Percentiles rank a stretch among this genome's conserved stretches.
These are phyloP conservation scores for Mariannaea elegans DNA, from an alignment of 2,329 filamentous ascomycete genomes.

Conservation along the genomic window DNA sequence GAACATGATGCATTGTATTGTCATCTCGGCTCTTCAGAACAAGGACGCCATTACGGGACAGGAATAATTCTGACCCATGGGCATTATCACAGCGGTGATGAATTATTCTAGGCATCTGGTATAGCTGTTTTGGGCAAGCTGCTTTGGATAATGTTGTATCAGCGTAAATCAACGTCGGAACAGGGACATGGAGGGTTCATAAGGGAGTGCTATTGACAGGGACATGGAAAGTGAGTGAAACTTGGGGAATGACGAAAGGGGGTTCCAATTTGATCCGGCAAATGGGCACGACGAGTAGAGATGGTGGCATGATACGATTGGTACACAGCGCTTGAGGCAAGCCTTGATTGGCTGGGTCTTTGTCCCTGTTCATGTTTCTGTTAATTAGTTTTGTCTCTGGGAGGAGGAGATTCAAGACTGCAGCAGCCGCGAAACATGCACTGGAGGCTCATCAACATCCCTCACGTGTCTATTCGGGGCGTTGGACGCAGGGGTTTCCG, in stretches of 20 bases:
- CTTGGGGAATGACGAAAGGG: slow-evolving; percentile 1
- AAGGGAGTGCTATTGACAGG: background rate
- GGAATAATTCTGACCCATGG: background rate
- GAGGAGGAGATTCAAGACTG: background rate
- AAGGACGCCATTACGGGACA: background rate
- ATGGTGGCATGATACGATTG: background rate
- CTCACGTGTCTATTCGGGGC: background rate
- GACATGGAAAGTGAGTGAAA: slow-evolving; percentile 5
- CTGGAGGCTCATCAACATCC: slow-evolving; percentile 1
- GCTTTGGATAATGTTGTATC: background rate
- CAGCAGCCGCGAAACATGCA: slow-evolving; percentile 10
- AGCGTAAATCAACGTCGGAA: slow-evolving; percentile 19
- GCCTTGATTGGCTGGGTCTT: background rate
- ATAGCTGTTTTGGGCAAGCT: background rate
- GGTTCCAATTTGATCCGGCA: background rate
- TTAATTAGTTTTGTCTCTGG: background rate
- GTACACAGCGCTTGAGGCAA: background rate
- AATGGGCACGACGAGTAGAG: background rate
- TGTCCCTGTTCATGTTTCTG: too few species aligned
- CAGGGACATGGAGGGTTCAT: background rate
- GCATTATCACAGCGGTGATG: background rate
- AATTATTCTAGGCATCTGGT: background rate
- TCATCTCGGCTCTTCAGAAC: slow-evolving; percentile 9
- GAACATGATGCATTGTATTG: slow-evolving; percentile 1
- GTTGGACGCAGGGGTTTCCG: slow-evolving; percentile 12